A percentile compares a stretch with the other conserved stretches of the same genome.
These are phyloP conservation scores for Candida maris DNA, from an alignment of 805 yeast species.

Conservation along the genomic window DNA sequence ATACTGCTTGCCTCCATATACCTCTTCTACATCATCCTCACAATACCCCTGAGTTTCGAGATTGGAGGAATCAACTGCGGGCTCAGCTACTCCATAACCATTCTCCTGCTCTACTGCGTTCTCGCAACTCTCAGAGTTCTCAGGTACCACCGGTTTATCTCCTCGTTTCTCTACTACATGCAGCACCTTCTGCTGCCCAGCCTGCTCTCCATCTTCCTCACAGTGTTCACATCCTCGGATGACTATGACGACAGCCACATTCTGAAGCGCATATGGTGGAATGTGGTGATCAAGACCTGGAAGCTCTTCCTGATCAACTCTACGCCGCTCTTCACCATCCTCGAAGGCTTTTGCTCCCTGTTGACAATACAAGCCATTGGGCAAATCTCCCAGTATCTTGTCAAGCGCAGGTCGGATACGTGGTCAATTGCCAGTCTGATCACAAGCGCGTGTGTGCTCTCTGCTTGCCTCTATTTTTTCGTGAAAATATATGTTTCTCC, in stretches of 20 bases:
- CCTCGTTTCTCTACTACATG: constrained; percentile 57
- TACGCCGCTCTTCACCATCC: constrained; percentile 82
- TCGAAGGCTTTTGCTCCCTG: constrained; percentile 92
- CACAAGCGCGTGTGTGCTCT: constrained; percentile 68
- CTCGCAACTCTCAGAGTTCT: constrained; percentile 70
- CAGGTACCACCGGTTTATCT: constrained; percentile 42
- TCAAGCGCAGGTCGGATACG: constrained; percentile 58
- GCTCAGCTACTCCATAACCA: constrained; percentile 71
- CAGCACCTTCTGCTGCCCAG: constrained; percentile 86
- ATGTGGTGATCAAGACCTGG: constrained; percentile 60
- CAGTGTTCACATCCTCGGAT: constrained; percentile 43
- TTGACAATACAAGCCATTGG: constrained; percentile 92
- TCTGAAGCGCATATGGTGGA: constrained; percentile 31
- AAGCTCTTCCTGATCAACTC: constrained; percentile 65
- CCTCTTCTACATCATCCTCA: constrained; percentile 63
- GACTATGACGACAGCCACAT: constrained; percentile 16
- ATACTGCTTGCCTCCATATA: constrained; percentile 55
- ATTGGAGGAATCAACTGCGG: constrained; percentile 93
- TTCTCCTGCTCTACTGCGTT: constrained; percentile 64
- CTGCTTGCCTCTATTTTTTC: constrained; percentile 73
- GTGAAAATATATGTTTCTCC: constrained; percentile 81
- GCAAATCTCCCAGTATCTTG: constrained; percentile 70
- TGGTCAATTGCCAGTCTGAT: constrained; percentile 77
- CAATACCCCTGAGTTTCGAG: constrained; percentile 91
- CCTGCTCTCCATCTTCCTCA: constrained; percentile 63